Evolutionary conservation across 768 basidiomycete species (phyloP).

Genomic region (Psilocybe tampanensis): DNA sequence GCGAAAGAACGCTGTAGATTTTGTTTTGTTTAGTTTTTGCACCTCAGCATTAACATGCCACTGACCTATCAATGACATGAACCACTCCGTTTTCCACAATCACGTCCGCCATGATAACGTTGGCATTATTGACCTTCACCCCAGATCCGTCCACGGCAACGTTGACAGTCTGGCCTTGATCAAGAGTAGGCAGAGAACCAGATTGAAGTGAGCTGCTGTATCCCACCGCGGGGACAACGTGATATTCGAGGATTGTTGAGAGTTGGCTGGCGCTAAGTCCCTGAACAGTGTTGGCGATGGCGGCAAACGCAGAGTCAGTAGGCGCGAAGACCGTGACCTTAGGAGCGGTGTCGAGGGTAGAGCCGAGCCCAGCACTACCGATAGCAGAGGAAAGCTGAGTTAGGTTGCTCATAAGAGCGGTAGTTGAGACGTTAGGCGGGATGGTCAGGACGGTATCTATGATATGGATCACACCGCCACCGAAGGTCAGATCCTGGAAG

Average conservation of each 20-base stretch:
- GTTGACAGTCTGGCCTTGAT: slow-evolving; percentile 4
- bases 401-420: slow-evolving; percentile 4
- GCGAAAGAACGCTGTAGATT: background rate
- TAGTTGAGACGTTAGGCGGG: slow-evolving; percentile 2
- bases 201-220: slow-evolving; percentile 6
- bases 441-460: slow-evolving; percentile 8
- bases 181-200: background rate
- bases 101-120: slow-evolving; percentile 6
- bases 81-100: slow-evolving; percentile 11
- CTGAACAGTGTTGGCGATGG: slow-evolving; percentile 3
- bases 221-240: slow-evolving; percentile 6
- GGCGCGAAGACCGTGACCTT: slow-evolving; percentile 11
- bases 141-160: background rate
- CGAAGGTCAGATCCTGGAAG: slow-evolving; percentile 1
- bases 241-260: slow-evolving; percentile 7
- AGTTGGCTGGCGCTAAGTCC: slow-evolving; percentile 1
- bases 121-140: slow-evolving; percentile 7
- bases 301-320: slow-evolving; percentile 5
- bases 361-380: background rate
- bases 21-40: background rate
- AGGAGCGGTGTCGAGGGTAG: slow-evolving; percentile 1
- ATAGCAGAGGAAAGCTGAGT: slow-evolving; percentile 4
- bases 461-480: slow-evolving; percentile 6
- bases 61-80: slow-evolving; percentile 9
- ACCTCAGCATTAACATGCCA: background rate